Percentiles rank a stretch among this genome's conserved stretches.
phyloP scores from a whole-genome alignment of 2,329 filamentous ascomycete species.

The Zymoseptoria tritici region DNA sequence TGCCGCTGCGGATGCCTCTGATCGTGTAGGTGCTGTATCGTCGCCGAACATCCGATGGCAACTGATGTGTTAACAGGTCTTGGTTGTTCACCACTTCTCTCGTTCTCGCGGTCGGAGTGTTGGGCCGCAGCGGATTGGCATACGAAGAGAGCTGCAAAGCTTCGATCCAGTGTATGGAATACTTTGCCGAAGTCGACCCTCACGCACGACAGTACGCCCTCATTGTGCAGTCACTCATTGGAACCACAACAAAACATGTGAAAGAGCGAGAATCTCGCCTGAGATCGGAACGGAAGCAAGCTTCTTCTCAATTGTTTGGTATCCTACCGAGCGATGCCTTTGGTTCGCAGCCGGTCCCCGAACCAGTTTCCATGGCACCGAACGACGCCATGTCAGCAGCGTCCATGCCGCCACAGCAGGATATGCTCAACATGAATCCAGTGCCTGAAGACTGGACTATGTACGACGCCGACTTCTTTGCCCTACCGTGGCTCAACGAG shows the following conservation, averaged over 20 bases:
- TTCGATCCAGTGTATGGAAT: constrained; percentile 19
- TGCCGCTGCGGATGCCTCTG: constrained; percentile 17
- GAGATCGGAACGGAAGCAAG: constrained; percentile 18
- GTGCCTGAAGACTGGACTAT: constrained; percentile 16
- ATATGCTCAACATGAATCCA: background rate
- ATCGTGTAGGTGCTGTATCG: constrained; percentile 16
- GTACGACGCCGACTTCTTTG: constrained; percentile 22
- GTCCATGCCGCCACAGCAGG: background rate
- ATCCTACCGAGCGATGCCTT: constrained; percentile 7
- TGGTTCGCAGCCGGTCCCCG: background rate
- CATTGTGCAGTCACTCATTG: constrained; percentile 21
- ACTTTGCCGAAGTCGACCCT: constrained; percentile 23
- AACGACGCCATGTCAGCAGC: background rate
- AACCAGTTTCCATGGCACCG: background rate
- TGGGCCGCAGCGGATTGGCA: constrained; percentile 20
- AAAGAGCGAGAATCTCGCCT: constrained; percentile 17
- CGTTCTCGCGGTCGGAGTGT: constrained; percentile 22
- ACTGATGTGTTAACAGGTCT: constrained; percentile 11
- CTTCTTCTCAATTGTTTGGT: constrained; percentile 25
- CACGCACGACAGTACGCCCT: constrained; percentile 26
- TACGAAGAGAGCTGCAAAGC: constrained; percentile 18
- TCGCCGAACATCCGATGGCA: background rate
- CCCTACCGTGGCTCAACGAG: constrained; percentile 22
- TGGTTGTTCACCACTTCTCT: constrained; percentile 28
- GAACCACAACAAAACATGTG: constrained; percentile 16